Conservation (phyloP, 108 stramenopile species). For the Asterionellopsis glacialis region DNA sequence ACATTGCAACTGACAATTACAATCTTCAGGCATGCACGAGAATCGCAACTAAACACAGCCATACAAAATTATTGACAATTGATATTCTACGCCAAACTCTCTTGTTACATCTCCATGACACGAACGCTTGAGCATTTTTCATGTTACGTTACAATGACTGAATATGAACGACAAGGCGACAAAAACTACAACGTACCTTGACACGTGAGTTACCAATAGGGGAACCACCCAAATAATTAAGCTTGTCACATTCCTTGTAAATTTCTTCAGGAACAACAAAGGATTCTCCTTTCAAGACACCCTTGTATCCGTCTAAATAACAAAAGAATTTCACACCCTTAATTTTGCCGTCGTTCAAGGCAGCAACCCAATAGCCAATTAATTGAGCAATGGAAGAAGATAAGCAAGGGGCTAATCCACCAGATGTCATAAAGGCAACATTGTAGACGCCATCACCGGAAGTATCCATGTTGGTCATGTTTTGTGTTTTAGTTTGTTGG, state of each 20-base stretch:
- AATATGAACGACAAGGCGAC: too few relatives aligned
- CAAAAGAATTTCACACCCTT: slow-evolving; percentile 71
- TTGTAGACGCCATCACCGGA: slow-evolving; percentile 21
- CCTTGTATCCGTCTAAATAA: slow-evolving; percentile 88
- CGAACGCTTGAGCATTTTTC: not conserved
- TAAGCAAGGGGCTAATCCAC: slow-evolving; percentile 89
- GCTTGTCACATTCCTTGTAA: slow-evolving; percentile 43
- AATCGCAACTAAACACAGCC: too few relatives aligned
- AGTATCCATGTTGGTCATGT: too few relatives aligned
- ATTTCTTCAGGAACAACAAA: slow-evolving; percentile 58
- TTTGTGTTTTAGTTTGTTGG: too few relatives aligned
- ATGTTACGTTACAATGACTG: not conserved
- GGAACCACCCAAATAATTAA: slow-evolving; percentile 80
- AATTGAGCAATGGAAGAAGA: slow-evolving; percentile 71
- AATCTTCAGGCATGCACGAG: not conserved
- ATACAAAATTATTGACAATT: too few relatives aligned
- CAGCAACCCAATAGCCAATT: slow-evolving; percentile 63
- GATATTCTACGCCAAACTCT: too few relatives aligned
- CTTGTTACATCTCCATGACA: not conserved
- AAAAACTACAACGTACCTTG: slow-evolving; percentile 86
- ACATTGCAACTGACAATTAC: not conserved
- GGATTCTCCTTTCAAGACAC: slow-evolving; percentile 77
- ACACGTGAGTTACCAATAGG: slow-evolving; percentile 91
- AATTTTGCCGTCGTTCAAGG: slow-evolving; percentile 69
- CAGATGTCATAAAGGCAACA: slow-evolving; percentile 90